Evolutionary conservation across 208 protist genomes (phyloP).

Genomic region (Leishmania arabica): DNA sequence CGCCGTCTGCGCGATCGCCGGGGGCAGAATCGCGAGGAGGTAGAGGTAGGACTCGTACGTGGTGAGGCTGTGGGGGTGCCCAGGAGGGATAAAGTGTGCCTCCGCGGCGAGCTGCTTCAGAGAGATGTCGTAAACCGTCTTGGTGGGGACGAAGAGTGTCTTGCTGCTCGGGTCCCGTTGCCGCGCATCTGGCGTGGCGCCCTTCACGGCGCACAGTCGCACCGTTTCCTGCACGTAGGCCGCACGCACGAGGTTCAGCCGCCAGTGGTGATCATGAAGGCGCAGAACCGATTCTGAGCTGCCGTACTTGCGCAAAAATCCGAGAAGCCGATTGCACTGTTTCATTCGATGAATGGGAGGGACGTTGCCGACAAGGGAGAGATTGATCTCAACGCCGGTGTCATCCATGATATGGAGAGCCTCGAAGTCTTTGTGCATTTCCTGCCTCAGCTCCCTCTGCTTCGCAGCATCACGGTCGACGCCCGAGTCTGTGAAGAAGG

Average conservation of each 20-base stretch:
- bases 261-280: conserved; percentile 62
- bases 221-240: conserved; percentile 63
- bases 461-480: conserved; percentile 36
- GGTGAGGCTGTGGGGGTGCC: conserved; percentile 52
- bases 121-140: conserved; percentile 51
- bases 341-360: conserved; percentile 42
- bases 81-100: conserved; percentile 42
- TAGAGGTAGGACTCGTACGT: conserved; percentile 53
- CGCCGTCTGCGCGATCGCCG: conserved; percentile 19
- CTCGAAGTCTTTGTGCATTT: conserved; percentile 49
- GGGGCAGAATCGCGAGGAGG: conserved; percentile 38
- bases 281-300: conserved; percentile 36
- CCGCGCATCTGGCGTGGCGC: conserved; percentile 46
- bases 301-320: conserved; percentile 55
- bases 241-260: conserved; percentile 43
- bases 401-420: conserved; percentile 48
- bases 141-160: conserved; percentile 45
- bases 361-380: conserved; percentile 42
- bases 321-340: conserved; percentile 42
- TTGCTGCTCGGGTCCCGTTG: conserved; percentile 31
- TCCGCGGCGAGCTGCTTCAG: conserved; percentile 57
- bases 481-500: conserved; percentile 49
- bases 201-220: conserved; percentile 45
- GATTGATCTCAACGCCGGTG: conserved; percentile 37
- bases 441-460: conserved; percentile 31